Evolutionary conservation across 306 rosid genomes (phyloP).

Genomic region (Cicer pinnatifidum): DNA sequence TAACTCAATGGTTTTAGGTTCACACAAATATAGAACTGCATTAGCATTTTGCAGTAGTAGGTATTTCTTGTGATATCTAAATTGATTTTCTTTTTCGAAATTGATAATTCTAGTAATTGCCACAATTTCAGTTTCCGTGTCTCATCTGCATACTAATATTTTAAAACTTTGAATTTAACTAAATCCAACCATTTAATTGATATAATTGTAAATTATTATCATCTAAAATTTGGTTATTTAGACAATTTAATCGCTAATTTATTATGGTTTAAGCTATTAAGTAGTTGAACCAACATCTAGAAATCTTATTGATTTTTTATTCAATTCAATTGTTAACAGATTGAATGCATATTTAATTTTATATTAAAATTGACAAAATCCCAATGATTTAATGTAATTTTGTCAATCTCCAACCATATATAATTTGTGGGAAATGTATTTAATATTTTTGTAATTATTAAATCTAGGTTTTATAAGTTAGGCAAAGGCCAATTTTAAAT

Average conservation of each 20-base stretch:
- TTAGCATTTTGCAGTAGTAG: neutral
- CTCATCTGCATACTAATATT: slow-evolving; percentile 14
- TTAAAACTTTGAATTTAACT: too few species aligned
- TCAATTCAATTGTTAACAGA: too few species aligned
- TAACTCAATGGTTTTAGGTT: slow-evolving; percentile 5
- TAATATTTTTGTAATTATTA: neutral
- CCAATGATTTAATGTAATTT: too few species aligned
- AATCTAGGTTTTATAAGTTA: slow-evolving; percentile 14
- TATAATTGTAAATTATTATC: too few species aligned
- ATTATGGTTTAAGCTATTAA: too few species aligned
- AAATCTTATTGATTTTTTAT: too few species aligned
- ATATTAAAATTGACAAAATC: too few species aligned
- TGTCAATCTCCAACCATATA: neutral
- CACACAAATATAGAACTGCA: slow-evolving; percentile 1
- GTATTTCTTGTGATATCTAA: slow-evolving; percentile 37
- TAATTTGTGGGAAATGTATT: slow-evolving; percentile 38
- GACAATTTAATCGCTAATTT: too few species aligned
- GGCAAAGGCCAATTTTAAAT: slow-evolving; percentile 50
- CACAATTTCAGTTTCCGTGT: slow-evolving; percentile 40
- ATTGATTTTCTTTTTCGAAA: neutral
- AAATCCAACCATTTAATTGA: too few species aligned
- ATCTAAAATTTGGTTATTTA: too few species aligned
- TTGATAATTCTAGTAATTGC: neutral
- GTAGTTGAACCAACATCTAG: too few species aligned
- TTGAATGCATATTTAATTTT: too few species aligned